Evolutionary conservation across 2,329 filamentous ascomycete species (phyloP).

Genomic region (Neoscytalidium dimidiatum): DNA sequence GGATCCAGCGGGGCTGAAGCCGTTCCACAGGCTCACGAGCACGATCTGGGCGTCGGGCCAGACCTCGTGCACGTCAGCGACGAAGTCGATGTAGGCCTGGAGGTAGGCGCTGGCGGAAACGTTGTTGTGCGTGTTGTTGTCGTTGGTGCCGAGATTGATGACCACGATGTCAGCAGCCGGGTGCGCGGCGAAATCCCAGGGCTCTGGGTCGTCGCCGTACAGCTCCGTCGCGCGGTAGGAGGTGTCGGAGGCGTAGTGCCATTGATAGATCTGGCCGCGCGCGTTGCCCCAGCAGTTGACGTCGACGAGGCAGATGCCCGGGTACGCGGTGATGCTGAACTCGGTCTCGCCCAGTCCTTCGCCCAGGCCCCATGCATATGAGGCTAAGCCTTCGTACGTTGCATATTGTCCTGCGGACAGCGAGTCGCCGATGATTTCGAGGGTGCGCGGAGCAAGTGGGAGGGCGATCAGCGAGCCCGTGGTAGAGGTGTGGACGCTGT

Average conservation of each 20-base stretch:
- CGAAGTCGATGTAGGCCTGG: conserved; percentile 43
- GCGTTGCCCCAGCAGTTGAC: conserved; percentile 56
- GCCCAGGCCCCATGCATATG: conserved; percentile 58
- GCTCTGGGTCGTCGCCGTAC: conserved; percentile 41
- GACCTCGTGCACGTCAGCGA: conserved; percentile 41
- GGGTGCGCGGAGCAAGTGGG: conserved; percentile 36
- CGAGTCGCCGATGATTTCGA: conserved; percentile 50
- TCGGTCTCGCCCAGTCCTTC: conserved; percentile 61
- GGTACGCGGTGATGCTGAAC: conserved; percentile 60
- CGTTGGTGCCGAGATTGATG: conserved; percentile 52
- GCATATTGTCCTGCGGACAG: conserved; percentile 59
- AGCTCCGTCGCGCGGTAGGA: conserved; percentile 47
- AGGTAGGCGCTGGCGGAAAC: conserved; percentile 42
- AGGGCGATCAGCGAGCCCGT: conserved; percentile 49
- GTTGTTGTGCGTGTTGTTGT: conserved; percentile 46
- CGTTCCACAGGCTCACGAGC: conserved; percentile 54
- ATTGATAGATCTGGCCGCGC: conserved; percentile 52
- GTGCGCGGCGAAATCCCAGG: conserved; percentile 36
- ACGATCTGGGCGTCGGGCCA: conserved; percentile 48
- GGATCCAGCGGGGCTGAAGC: conserved; percentile 55
- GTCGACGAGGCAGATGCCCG: conserved; percentile 60
- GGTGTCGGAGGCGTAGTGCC: conserved; percentile 60
- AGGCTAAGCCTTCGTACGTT: conserved; percentile 60
- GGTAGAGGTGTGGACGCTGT: conserved; percentile 53
- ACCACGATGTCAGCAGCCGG: conserved; percentile 44